Conservation (phyloP, 495 filamentous ascomycete species). For the Aspergillus indologenus region DNA sequence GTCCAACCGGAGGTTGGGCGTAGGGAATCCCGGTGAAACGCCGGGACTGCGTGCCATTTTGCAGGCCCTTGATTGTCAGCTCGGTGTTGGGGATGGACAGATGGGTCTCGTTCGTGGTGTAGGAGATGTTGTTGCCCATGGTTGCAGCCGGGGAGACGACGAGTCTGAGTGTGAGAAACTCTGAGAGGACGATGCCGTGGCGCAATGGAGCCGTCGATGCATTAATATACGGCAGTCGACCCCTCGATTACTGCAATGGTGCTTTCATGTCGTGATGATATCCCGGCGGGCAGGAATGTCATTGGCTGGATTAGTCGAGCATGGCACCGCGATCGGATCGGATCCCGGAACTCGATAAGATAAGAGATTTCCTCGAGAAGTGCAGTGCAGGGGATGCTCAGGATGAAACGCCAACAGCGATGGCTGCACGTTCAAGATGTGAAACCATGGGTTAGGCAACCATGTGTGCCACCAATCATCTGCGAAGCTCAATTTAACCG, state of each 20-base stretch:
- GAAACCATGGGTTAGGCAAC: too few species aligned
- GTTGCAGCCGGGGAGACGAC: not conserved
- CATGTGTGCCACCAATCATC: too few species aligned
- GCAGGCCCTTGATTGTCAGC: slow-evolving; percentile 19
- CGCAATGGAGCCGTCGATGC: not conserved
- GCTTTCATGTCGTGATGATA: not conserved
- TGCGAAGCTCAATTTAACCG: too few species aligned
- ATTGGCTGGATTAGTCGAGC: not conserved
- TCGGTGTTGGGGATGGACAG: slow-evolving; percentile 5
- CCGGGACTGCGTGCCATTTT: slow-evolving; percentile 24
- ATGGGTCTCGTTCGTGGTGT: slow-evolving; percentile 7
- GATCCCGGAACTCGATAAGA: not conserved
- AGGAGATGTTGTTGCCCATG: slow-evolving; percentile 2
- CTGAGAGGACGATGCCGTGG: too few species aligned
- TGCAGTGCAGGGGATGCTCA: too few species aligned
- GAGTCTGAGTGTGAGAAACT: too few species aligned
- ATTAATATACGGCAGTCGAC: not conserved
- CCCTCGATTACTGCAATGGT: not conserved
- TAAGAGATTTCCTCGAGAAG: not conserved
- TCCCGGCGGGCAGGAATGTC: not conserved
- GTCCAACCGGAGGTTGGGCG: slow-evolving; percentile 41
- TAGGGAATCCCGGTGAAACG: slow-evolving; percentile 46
- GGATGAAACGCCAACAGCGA: too few species aligned
- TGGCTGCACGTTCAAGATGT: too few species aligned
- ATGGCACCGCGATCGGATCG: not conserved